These are phyloP conservation scores for Blastobotrys aristatus DNA, from an alignment of 1,139 yeast genomes.

Conservation along the genomic window DNA sequence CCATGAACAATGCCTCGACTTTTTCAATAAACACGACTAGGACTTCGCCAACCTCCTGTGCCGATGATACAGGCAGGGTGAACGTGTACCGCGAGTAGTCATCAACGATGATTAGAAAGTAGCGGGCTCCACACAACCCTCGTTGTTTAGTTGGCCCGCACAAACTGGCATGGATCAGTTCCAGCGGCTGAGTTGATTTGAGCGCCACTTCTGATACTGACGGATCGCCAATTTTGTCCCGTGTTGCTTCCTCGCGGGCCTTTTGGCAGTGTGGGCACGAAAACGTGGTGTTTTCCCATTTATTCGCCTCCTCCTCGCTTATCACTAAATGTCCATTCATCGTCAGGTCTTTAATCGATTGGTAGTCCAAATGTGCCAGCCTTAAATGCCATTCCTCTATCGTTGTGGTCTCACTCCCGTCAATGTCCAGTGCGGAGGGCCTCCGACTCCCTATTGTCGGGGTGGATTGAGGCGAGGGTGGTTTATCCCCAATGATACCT, in stretches of 20 bases:
- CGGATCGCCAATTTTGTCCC: constrained; percentile 10
- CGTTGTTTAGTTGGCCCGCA: constrained; percentile 11
- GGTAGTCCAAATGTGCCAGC: constrained; percentile 4
- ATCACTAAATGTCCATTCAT: not conserved
- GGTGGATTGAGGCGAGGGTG: constrained; percentile 5
- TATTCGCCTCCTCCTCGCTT: not conserved
- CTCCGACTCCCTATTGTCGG: constrained; percentile 4
- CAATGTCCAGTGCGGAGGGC: not conserved
- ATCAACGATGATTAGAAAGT: constrained; percentile 11
- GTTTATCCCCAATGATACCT: constrained; percentile 7
- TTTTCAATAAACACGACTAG: constrained; percentile 10
- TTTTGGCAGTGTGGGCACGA: constrained; percentile 3
- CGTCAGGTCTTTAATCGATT: constrained; percentile 2
- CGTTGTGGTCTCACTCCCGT: not conserved
- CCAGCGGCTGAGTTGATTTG: constrained; percentile 13
- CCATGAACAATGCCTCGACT: constrained; percentile 5
- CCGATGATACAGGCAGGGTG: constrained; percentile 7
- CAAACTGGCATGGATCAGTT: constrained; percentile 12
- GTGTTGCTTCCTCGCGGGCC: constrained; percentile 5
- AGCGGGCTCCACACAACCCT: constrained; percentile 9
- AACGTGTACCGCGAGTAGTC: constrained; percentile 12
- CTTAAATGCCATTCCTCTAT: constrained; percentile 5
- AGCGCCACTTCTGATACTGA: constrained; percentile 10
- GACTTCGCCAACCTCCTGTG: constrained; percentile 10
- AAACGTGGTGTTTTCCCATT: not conserved